These are phyloP conservation scores for Botrytis cinerea DNA, from an alignment of 2,329 filamentous ascomycete species.

Conservation along the genomic window DNA sequence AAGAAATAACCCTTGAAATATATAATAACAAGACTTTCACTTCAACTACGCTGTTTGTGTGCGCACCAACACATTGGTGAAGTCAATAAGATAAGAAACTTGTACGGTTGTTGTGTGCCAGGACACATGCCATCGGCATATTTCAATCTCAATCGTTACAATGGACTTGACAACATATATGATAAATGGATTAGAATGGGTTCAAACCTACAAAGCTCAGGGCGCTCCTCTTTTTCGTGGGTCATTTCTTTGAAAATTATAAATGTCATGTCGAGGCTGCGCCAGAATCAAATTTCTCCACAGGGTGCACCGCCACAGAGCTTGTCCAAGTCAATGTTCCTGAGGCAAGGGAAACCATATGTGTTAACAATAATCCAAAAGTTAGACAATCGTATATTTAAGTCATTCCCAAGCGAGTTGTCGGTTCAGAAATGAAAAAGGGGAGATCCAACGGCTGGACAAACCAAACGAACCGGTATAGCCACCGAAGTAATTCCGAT, in stretches of 20 bases:
- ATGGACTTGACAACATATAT: background rate
- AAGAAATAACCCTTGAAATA: too few relatives aligned
- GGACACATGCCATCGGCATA: background rate
- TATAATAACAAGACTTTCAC: background rate
- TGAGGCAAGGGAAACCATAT: background rate
- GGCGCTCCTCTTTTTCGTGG: background rate
- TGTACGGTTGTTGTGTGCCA: background rate
- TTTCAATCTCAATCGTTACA: background rate
- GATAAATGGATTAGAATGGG: background rate
- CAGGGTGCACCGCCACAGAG: background rate
- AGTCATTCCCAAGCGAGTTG: background rate
- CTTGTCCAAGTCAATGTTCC: background rate
- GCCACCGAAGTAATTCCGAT: background rate
- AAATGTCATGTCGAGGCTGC: background rate
- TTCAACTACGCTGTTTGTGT: background rate
- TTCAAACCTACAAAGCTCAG: background rate
- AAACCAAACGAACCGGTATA: background rate
- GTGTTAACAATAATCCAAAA: background rate
- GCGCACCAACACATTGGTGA: background rate
- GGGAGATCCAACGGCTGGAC: background rate
- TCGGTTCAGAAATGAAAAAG: background rate
- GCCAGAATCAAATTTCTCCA: background rate
- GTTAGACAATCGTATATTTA: background rate
- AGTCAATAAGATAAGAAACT: background rate
- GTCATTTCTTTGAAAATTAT: background rate